Percentiles rank a stretch among this genome's conserved stretches.
Conservation (phyloP, 768 basidiomycete genomes). For the Collybia sordida region DNA sequence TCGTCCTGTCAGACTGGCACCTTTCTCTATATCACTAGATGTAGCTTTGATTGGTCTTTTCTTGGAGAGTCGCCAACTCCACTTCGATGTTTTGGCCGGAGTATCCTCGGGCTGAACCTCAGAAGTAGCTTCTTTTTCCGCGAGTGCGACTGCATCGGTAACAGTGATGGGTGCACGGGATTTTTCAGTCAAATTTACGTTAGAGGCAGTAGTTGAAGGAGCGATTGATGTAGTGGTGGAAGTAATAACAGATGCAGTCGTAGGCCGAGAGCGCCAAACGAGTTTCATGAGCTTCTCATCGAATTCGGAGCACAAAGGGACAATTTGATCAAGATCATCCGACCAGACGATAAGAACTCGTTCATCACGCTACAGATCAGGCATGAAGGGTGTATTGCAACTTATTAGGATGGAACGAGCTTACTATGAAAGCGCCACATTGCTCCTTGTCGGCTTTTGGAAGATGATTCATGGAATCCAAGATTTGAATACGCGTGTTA, state of each 20-base stretch:
- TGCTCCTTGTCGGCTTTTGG: constrained; percentile 88
- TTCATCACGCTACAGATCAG: constrained; percentile 65
- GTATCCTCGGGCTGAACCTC: constrained; percentile 14
- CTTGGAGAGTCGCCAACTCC: constrained; percentile 46
- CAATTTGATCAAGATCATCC: constrained; percentile 77
- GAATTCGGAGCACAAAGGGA: constrained; percentile 71
- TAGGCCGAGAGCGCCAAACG: constrained; percentile 48
- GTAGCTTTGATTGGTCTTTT: constrained; percentile 27
- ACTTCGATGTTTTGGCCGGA: constrained; percentile 30
- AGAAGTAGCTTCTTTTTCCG: constrained; percentile 25
- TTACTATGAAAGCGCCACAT: constrained; percentile 82
- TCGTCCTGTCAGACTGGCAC: constrained; percentile 22
- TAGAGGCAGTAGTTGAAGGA: constrained; percentile 49
- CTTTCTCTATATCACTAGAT: constrained; percentile 53
- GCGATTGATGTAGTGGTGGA: constrained; percentile 36
- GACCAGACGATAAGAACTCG: constrained; percentile 84
- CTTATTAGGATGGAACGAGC: constrained; percentile 19
- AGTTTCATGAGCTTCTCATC: constrained; percentile 65
- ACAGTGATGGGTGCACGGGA: constrained; percentile 23
- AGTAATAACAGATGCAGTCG: constrained; percentile 36
- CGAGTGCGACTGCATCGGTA: constrained; percentile 28
- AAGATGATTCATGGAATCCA: constrained; percentile 67
- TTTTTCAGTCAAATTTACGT: constrained; percentile 57
- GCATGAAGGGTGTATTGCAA: constrained; percentile 7
- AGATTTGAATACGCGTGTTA: constrained; percentile 85